phyloP scores from a whole-genome alignment of 73 alveolate species.

The Paramecium sexaurelia region DNA sequence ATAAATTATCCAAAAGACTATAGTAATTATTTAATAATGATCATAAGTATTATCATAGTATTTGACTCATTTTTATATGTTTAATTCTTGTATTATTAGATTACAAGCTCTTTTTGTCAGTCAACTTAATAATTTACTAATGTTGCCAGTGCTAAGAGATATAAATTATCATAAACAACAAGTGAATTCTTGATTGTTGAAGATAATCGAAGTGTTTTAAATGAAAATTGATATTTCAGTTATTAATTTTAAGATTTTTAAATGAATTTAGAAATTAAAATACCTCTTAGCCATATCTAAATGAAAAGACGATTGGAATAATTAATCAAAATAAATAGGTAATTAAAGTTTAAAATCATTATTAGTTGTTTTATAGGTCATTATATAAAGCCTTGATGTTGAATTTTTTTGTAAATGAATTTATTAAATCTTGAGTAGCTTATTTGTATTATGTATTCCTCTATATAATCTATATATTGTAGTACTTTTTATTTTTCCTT shows the following conservation, averaged over 20 bases:
- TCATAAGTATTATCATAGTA: too few species aligned
- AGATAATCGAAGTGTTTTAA: background rate
- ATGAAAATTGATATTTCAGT: background rate
- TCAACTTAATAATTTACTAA: too few species aligned
- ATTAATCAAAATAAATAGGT: background rate
- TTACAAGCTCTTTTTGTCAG: too few species aligned
- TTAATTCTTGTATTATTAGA: too few species aligned
- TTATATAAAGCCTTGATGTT: background rate
- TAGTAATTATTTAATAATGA: too few species aligned
- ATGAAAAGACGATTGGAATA: background rate
- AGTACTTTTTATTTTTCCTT: conserved; percentile 20
- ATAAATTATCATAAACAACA: too few species aligned
- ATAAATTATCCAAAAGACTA: too few species aligned
- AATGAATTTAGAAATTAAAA: background rate
- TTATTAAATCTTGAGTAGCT: background rate
- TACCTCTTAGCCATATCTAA: background rate
- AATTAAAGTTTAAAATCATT: background rate
- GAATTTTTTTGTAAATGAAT: background rate
- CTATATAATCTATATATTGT: background rate
- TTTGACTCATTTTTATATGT: too few species aligned
- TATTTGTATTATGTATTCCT: background rate
- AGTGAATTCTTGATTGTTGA: background rate
- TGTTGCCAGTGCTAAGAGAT: too few species aligned
- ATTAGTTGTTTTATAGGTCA: background rate
- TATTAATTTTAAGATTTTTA: background rate